phyloP scores from a whole-genome alignment of 306 rosid species.

The Luffa aegyptiaca region DNA sequence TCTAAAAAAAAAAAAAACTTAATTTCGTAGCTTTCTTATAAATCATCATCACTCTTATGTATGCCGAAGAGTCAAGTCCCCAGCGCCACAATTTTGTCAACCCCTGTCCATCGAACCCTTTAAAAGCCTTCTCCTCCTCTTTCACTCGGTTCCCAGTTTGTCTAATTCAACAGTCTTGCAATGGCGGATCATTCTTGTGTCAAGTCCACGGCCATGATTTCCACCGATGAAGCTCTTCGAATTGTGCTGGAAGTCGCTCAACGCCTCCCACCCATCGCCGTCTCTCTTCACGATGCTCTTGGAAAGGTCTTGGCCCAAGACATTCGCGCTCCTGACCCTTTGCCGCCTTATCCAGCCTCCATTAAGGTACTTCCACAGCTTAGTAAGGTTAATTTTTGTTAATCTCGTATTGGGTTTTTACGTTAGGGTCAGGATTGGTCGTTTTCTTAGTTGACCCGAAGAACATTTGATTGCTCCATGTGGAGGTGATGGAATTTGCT shows the following conservation, averaged over 20 bases:
- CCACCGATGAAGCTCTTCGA: slow-evolving; percentile 38
- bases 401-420: background rate
- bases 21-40: background rate
- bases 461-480: background rate
- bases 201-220: slow-evolving; percentile 29
- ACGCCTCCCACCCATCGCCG: slow-evolving; percentile 43
- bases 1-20: too few relatives aligned
- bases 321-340: slow-evolving; percentile 52
- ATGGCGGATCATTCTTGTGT: background rate
- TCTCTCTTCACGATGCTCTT: slow-evolving; percentile 54
- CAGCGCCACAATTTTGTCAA: background rate
- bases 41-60: background rate
- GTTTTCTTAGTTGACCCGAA: background rate
- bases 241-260: slow-evolving; percentile 35
- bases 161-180: background rate
- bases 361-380: slow-evolving; percentile 34
- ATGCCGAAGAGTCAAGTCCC: background rate
- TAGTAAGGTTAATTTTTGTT: background rate
- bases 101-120: background rate
- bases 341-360: slow-evolving; percentile 80
- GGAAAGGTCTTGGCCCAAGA: slow-evolving; percentile 73
- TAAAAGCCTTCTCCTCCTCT: background rate
- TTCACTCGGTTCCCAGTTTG: background rate
- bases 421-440: background rate
- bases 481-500: background rate